Evolutionary conservation across 2,329 filamentous ascomycete species (phyloP), one percentile per base, ranked within the genome.

Genomic region (Cladosporium sp.): DNA sequence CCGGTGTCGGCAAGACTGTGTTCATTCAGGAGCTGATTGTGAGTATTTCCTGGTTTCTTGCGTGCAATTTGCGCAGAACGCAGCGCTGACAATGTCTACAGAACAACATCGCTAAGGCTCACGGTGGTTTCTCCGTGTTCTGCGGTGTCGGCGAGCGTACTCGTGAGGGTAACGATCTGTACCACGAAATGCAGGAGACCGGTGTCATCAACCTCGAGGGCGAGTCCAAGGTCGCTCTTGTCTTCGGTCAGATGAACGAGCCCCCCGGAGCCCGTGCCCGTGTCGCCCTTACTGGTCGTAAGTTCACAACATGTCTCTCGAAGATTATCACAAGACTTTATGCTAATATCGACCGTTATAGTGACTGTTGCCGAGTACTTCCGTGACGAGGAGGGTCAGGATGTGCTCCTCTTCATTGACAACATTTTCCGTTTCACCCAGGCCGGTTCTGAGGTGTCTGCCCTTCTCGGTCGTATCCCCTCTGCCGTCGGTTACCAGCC

Each of bases 121-220:
- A 98, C 82, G 93, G 93, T 95, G 93, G 93, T 95, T 98, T 95
- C 88, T 98, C 93, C 63, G 93, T 98, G 73, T 98, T 98, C 86
- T 95, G 90, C 72, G 93, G 93, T 92, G 93, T 98, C 78, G 93
- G 93, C 75, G 93, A 98, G 86, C 92, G 93, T 82, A 98, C 93
- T 72, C 93, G 93, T 89, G 93, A 98, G 85, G 93, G 93, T 84
- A 98, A 98, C 85, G 93, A 98, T 85, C 77, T 98, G 82, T 98
- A 98, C 86, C 92, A 98, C 80, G 93, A 98, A 84, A 98, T 98
- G 93, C 93, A 97, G 82, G 92, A 98, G 80, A 98, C 93, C 64
- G 89, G 88, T 71, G 93, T 98, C 83, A 98, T 98, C 77, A 85
- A 98, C 77, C 89, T 98, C 62, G 93, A 98, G 61, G 93, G 93